A percentile compares a stretch with the other conserved stretches of the same genome.
Evolutionary conservation across 148 eudicot species (phyloP).

Genomic region (Persicaria maculosa): DNA sequence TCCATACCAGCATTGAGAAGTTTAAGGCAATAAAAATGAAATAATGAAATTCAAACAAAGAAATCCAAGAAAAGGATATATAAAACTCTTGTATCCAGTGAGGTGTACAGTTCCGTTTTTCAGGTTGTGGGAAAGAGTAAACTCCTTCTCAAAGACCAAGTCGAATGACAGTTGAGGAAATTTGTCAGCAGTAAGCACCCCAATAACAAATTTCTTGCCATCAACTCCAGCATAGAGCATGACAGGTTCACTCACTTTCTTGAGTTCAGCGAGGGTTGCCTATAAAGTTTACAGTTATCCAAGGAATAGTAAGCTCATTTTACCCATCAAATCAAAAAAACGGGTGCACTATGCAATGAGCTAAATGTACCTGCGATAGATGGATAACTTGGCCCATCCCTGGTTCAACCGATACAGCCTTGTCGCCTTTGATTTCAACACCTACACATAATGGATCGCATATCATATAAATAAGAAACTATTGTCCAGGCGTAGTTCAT

Average conservation of each 20-base stretch:
- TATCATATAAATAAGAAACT: neutral
- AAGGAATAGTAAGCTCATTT: conserved; percentile 4
- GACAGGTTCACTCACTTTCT: conserved; percentile 43
- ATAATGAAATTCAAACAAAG: neutral
- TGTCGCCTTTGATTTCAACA: conserved; percentile 60
- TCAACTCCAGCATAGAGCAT: conserved; percentile 31
- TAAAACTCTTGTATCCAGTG: conserved; percentile 48
- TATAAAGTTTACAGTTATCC: conserved; percentile 10
- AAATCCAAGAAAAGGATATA: conserved; percentile 32
- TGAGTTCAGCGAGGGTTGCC: conserved; percentile 71
- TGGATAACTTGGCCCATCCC: conserved; percentile 37
- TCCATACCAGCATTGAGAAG: neutral
- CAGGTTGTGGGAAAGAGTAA: conserved; percentile 75
- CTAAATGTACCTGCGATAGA: conserved; percentile 49
- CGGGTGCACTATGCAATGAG: neutral
- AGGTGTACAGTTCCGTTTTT: conserved; percentile 74
- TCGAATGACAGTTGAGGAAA: conserved; percentile 60
- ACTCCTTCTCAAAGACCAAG: conserved; percentile 72
- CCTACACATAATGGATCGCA: conserved; percentile 24
- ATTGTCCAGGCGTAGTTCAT: neutral
- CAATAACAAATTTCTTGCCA: conserved; percentile 41
- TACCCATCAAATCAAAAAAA: neutral
- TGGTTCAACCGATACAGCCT: conserved; percentile 33
- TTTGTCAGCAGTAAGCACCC: conserved; percentile 43
- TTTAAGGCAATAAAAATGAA: neutral